Conservation (phyloP, 2,329 filamentous ascomycete species). For the Aspergillus latus region DNA sequence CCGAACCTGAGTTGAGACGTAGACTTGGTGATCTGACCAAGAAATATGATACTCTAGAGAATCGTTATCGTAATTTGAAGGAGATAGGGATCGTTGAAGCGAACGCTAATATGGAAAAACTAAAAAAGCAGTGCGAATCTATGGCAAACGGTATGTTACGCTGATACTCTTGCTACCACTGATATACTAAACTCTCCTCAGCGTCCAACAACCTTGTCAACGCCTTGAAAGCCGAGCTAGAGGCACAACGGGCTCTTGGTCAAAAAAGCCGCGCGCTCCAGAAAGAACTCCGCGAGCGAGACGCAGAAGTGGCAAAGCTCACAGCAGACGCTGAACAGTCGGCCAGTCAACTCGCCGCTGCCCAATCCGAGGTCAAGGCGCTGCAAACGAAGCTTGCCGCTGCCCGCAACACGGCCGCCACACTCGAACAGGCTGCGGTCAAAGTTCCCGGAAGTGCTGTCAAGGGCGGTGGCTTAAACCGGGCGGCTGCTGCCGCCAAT, state of each 20-base stretch:
- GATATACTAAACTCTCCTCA: slow-evolving; percentile 36
- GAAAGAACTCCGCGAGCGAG: slow-evolving; percentile 63
- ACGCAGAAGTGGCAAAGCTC: slow-evolving; percentile 58
- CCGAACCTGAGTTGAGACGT: slow-evolving; percentile 67
- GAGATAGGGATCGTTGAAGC: slow-evolving; percentile 78
- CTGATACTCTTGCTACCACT: not conserved
- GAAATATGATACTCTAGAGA: slow-evolving; percentile 74
- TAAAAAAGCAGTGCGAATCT: slow-evolving; percentile 74
- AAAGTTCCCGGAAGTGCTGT: slow-evolving; percentile 66
- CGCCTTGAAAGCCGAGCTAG: slow-evolving; percentile 73
- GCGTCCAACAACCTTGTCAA: slow-evolving; percentile 75
- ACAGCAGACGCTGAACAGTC: slow-evolving; percentile 58
- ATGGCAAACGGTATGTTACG: slow-evolving; percentile 63
- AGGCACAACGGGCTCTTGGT: slow-evolving; percentile 61
- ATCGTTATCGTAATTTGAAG: slow-evolving; percentile 73
- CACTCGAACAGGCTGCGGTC: slow-evolving; percentile 44
- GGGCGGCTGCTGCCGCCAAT: slow-evolving; percentile 51
- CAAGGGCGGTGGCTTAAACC: slow-evolving; percentile 53
- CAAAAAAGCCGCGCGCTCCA: slow-evolving; percentile 62
- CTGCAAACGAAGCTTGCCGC: slow-evolving; percentile 75
- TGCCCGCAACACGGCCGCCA: slow-evolving; percentile 59
- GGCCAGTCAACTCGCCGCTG: slow-evolving; percentile 59
- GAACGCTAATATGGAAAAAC: slow-evolving; percentile 81
- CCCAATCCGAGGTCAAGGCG: slow-evolving; percentile 74
- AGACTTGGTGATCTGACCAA: slow-evolving; percentile 78